Evolutionary conservation across 257 asterid genomes (phyloP).

Genomic region (Solanum chmielewskii): DNA sequence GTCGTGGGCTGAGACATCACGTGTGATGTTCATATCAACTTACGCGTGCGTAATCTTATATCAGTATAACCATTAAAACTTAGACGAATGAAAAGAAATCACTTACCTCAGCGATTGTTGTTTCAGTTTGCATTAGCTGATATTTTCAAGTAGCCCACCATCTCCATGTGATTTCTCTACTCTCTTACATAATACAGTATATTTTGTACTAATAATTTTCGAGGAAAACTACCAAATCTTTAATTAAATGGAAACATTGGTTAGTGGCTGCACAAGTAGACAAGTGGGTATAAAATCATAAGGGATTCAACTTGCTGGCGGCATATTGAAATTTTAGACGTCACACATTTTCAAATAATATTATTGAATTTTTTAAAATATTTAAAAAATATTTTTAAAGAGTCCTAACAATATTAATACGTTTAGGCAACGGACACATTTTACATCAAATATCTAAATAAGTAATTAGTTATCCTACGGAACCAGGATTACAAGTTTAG

Average conservation of each 20-base stretch:
- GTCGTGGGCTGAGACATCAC: neutral
- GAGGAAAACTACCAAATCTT: neutral
- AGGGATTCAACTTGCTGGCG: neutral
- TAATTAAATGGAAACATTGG: neutral
- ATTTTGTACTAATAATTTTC: neutral
- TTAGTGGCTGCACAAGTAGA: neutral
- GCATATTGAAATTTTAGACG: neutral
- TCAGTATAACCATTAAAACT: neutral
- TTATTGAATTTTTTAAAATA: neutral
- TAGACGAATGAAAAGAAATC: too few species aligned
- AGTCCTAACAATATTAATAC: too few species aligned
- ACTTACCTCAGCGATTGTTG: neutral
- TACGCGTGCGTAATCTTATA: neutral
- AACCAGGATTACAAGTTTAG: too few species aligned
- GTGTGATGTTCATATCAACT: neutral
- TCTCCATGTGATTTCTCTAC: neutral
- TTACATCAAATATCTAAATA: neutral
- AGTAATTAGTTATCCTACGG: neutral
- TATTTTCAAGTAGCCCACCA: neutral
- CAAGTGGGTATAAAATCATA: neutral
- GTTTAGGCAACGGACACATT: neutral
- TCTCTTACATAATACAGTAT: neutral
- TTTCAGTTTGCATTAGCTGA: neutral
- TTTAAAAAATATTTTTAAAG: neutral
- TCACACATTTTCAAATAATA: neutral